phyloP scores from a whole-genome alignment of 495 filamentous ascomycete species.

The Neurospora discreta region DNA sequence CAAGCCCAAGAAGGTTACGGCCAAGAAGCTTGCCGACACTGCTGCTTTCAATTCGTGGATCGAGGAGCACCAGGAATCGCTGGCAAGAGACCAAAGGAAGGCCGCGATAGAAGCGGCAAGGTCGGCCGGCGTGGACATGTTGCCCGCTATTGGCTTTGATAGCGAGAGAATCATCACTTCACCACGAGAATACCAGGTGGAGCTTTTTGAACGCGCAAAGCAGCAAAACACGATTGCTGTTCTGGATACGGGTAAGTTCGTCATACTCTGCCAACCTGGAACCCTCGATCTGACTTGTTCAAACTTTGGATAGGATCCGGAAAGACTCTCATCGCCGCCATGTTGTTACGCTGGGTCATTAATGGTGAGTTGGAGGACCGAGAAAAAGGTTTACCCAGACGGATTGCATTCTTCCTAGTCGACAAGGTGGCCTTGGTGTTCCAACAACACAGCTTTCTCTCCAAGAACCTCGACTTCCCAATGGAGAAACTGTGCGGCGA shows the following conservation, averaged over 20 bases:
- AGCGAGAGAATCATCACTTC: conserved; percentile 49
- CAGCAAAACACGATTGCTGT: conserved; percentile 85
- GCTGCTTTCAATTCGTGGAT: conserved; percentile 40
- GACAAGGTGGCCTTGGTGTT: conserved; percentile 85
- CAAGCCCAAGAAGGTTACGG: conserved; percentile 28
- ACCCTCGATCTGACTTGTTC: conserved; percentile 1
- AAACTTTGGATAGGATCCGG: conserved; percentile 60
- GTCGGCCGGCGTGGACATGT: conserved; percentile 5
- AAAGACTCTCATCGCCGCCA: conserved; percentile 88
- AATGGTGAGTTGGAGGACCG: conserved; percentile 69
- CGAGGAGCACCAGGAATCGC: conserved; percentile 19
- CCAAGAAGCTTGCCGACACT: conserved; percentile 39
- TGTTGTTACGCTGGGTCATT: conserved; percentile 69
- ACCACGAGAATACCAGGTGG: conserved; percentile 83
- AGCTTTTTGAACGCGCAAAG: conserved; percentile 86
- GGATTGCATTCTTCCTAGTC: conserved; percentile 80
- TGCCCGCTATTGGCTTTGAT: conserved; percentile 19
- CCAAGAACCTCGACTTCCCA: conserved; percentile 71
- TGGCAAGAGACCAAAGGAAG: conserved; percentile 5
- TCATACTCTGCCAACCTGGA: neutral
- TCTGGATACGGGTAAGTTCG: conserved; percentile 66
- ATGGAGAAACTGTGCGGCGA: conserved; percentile 75
- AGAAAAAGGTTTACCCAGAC: conserved; percentile 42
- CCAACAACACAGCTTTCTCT: conserved; percentile 77
- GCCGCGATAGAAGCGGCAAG: conserved; percentile 12